A percentile compares a stretch with the other conserved stretches of the same genome.
Conservation (phyloP, 306 rosid species). For the Quercus rubra region DNA sequence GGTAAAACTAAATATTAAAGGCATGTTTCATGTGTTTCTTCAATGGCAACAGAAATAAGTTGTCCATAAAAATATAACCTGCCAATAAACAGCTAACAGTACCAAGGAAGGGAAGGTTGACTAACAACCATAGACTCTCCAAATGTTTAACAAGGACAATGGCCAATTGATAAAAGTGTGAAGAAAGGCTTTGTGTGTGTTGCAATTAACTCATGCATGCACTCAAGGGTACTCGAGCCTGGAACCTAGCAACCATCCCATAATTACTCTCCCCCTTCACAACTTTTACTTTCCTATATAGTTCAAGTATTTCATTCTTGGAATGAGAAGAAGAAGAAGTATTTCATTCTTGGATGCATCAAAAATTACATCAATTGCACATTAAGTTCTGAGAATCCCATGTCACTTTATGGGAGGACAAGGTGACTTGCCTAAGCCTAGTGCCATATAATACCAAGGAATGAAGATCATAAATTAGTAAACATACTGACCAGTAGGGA, state of each 20-base stretch:
- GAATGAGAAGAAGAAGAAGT: background rate
- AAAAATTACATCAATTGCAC: slow-evolving; percentile 1
- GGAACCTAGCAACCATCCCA: background rate
- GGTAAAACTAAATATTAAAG: background rate
- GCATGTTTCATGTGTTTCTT: background rate
- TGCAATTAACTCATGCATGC: background rate
- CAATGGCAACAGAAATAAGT: slow-evolving; percentile 8
- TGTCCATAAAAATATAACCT: background rate
- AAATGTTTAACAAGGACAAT: slow-evolving; percentile 11
- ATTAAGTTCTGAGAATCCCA: background rate
- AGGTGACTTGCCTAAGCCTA: slow-evolving; percentile 1
- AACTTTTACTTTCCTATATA: background rate
- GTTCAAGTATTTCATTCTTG: background rate
- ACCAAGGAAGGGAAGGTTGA: slow-evolving; percentile 12
- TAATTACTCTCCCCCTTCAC: background rate
- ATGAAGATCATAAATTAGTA: slow-evolving; percentile 23
- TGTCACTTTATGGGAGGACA: slow-evolving; percentile 10
- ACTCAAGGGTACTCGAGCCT: background rate
- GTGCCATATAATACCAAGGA: slow-evolving; percentile 15
- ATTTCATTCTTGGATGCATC: background rate
- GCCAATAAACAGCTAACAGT: slow-evolving; percentile 13
- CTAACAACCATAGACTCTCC: background rate
- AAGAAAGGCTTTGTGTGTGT: background rate
- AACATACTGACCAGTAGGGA: slow-evolving; percentile 62
- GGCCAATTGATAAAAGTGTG: background rate